A percentile compares a stretch with the other conserved stretches of the same genome.
These are phyloP conservation scores for Ustilago loliicola DNA, from an alignment of 1,284 basidiomycete species.

Conservation along the genomic window DNA sequence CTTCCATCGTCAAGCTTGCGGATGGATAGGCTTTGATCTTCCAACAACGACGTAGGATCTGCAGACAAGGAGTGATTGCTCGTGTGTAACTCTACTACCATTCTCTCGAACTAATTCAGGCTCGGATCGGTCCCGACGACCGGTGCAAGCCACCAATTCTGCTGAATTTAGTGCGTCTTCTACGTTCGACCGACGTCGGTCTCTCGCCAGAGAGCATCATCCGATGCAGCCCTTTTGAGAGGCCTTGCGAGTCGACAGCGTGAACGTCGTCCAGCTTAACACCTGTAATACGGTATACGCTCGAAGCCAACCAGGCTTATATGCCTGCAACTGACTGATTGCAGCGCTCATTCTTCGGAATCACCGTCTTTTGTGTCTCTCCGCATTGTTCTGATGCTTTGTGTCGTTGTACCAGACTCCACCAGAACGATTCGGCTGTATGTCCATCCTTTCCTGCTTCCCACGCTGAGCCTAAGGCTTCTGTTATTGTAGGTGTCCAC, in stretches of 20 bases:
- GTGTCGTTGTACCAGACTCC: neutral
- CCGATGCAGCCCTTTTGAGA: no score
- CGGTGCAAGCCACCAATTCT: constrained; percentile 6
- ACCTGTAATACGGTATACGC: no score
- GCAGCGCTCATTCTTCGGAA: no score
- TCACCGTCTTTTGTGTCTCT: no score
- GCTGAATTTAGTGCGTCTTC: neutral
- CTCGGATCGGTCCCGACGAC: constrained; percentile 17
- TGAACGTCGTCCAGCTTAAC: no score
- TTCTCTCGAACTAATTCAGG: no score
- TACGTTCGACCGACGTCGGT: neutral
- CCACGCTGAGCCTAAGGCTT: neutral
- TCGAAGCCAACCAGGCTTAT: no score
- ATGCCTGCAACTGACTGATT: no score
- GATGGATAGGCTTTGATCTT: no score
- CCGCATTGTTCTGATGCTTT: neutral
- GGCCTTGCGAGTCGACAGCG: no score
- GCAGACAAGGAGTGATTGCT: neutral
- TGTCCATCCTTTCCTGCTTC: neutral
- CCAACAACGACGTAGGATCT: no score
- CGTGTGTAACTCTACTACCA: neutral
- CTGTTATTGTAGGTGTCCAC: neutral
- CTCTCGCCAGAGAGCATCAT: neutral
- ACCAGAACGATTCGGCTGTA: neutral
- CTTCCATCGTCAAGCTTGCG: no score